These are phyloP conservation scores for Acanthamoeba royreba DNA, from an alignment of 208 protist species.

Conservation along the genomic window DNA sequence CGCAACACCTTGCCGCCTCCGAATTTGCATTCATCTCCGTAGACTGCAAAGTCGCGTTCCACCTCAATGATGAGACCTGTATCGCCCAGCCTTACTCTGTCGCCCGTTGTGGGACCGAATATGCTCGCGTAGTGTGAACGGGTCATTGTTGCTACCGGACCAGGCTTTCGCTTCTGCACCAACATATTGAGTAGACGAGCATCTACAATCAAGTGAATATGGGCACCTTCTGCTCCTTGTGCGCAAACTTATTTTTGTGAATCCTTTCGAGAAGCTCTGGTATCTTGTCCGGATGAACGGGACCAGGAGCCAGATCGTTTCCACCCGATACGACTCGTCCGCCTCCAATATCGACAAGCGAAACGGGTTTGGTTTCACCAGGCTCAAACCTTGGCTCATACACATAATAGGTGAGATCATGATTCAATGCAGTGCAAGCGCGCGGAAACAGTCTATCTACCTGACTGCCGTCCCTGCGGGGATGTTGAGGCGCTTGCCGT, in stretches of 20 bases:
- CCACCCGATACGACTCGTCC: constrained; percentile 53
- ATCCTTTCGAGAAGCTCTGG: constrained; percentile 46
- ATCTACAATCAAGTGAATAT: neutral
- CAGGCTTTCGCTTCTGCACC: neutral
- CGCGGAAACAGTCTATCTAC: neutral
- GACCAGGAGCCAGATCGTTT: constrained; percentile 55
- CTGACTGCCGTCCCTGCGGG: constrained; percentile 60
- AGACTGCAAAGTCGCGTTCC: constrained; percentile 65
- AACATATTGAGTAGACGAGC: neutral
- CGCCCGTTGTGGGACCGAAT: constrained; percentile 66
- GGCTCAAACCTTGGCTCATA: constrained; percentile 60
- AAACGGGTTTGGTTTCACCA: constrained; percentile 60
- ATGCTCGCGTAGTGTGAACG: constrained; percentile 58
- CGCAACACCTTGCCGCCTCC: constrained; percentile 72
- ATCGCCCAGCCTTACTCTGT: constrained; percentile 63
- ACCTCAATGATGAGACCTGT: constrained; percentile 56
- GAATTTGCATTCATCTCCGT: constrained; percentile 76
- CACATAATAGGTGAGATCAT: neutral
- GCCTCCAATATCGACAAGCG: constrained; percentile 63
- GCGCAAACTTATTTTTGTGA: neutral
- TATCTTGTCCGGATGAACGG: neutral
- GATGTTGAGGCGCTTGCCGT: constrained; percentile 64
- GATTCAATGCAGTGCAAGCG: neutral
- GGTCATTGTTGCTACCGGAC: neutral
- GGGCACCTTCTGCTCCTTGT: constrained; percentile 30